Base-by-base conservation (phyloP, 495 filamentous ascomycete species). In the Immersiella caudata region DNA sequence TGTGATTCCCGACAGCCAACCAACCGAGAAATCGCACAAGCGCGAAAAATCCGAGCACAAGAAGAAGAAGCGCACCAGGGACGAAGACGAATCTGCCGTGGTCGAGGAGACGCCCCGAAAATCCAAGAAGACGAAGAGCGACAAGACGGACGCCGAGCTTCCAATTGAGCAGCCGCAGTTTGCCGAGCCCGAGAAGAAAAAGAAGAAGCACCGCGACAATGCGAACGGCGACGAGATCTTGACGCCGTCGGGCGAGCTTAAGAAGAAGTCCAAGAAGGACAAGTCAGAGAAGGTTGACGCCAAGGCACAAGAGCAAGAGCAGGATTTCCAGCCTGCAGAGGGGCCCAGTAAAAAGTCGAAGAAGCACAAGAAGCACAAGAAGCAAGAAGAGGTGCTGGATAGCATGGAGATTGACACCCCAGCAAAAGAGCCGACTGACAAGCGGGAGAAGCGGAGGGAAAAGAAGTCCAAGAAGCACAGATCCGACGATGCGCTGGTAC, bases 51-150 rank as follows among this genome's bases (percentile, higher is more conserved):
- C 68, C 1, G 76, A 73, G 40, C 68, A 74, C 54, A 78, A 59
- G 54, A 57, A 77, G 68, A 82, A 81, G 66, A 84, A 84, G 72
- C 79, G 82, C 63, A 66, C 76, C 36, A 71, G 76, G 11, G 80
- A 82, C n/a, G 67, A 79, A 7, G 76, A 78, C 22, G 72, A 76
- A 25, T 8, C 65, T 9, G 71, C 70, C 11, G 61, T 68, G 4
- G 75, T 78, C 35, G 75, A 72, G 26, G 70, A 72, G 52, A 76
- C 78, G 51, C 79, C 74, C 8, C 63, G 79, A 27, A 80, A 78
- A 57, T 70, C 74, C 52, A 84, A 83, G 67, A 76, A 77, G 62
- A 74, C 74, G 18, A 84, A 79, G 66, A 77, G 74, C 64, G 72
- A 70, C 49, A 64, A 22, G 58, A 20, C 35, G 21, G 50, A 62